Conservation (phyloP, 352 stramenopile genomes). For the Phytopythium delawarense region DNA sequence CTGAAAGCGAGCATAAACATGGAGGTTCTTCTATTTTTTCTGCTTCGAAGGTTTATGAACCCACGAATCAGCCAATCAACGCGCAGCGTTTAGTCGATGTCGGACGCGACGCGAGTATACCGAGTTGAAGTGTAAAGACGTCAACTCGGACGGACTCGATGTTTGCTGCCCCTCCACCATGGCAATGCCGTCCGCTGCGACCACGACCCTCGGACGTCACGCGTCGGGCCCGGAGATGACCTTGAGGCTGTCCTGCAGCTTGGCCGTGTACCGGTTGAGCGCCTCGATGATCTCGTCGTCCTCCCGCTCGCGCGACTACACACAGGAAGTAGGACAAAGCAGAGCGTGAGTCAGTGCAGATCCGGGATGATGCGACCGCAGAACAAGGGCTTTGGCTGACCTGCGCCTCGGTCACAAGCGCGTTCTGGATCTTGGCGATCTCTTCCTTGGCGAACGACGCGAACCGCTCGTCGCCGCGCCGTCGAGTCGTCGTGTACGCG, state of each 20-base stretch:
- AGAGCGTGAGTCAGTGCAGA: neutral
- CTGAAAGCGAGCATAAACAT: neutral
- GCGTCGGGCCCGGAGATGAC: slow-evolving; percentile 87
- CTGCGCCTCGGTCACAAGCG: slow-evolving; percentile 64
- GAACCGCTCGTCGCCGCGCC: slow-evolving; percentile 76
- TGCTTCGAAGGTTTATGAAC: neutral
- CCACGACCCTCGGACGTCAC: slow-evolving; percentile 9
- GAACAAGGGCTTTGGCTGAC: slow-evolving; percentile 9
- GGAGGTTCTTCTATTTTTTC: neutral
- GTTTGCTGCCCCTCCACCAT: too few species aligned
- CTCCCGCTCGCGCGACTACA: slow-evolving; percentile 77
- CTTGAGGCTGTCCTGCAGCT: slow-evolving; percentile 92
- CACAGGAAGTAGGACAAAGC: neutral
- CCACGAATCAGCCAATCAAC: neutral
- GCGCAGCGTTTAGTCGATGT: neutral
- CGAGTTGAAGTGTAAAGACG: neutral
- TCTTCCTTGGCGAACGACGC: slow-evolving; percentile 65
- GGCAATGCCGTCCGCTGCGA: neutral
- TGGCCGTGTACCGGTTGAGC: slow-evolving; percentile 91
- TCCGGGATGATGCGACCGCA: neutral
- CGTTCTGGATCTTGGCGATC: slow-evolving; percentile 76
- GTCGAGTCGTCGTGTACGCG: slow-evolving; percentile 60
- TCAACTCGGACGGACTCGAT: too few species aligned
- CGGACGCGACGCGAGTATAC: neutral
- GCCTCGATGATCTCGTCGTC: slow-evolving; percentile 94